Evolutionary conservation across 257 asterid genomes (phyloP).

Genomic region (Voacanga thouarsii): DNA sequence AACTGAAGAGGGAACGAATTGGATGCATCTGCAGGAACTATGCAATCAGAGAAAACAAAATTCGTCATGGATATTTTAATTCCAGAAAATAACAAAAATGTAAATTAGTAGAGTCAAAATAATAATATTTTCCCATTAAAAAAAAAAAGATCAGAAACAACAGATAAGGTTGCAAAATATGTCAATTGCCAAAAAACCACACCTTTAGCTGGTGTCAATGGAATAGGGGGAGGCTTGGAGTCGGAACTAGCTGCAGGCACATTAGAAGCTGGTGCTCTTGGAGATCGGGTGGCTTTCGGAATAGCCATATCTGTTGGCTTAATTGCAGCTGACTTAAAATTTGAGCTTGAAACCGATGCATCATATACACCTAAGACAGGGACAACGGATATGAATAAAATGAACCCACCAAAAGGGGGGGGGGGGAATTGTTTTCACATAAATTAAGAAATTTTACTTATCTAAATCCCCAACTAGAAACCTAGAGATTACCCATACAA

Average conservation of each 20-base stretch:
- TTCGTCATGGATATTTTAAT: conserved; percentile 18
- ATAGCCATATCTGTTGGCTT: conserved; percentile 33
- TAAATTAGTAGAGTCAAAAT: neutral
- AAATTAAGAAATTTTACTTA: neutral
- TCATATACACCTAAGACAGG: conserved; percentile 37
- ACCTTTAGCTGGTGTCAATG: conserved; percentile 70
- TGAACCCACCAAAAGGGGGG: too few species aligned
- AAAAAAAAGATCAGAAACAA: neutral
- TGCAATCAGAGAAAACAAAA: conserved; percentile 12
- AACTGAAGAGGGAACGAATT: conserved; percentile 73
- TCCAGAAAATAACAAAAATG: neutral
- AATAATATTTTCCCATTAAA: neutral
- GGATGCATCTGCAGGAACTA: conserved; percentile 60
- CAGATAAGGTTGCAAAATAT: conserved; percentile 4
- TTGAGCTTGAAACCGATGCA: conserved; percentile 28
- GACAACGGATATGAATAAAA: neutral
- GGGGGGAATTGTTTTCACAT: too few species aligned
- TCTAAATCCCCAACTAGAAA: too few species aligned
- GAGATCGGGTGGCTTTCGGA: conserved; percentile 47
- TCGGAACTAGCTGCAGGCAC: conserved; percentile 45
- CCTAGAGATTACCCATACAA: neutral
- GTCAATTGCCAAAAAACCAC: conserved; percentile 14
- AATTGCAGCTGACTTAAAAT: conserved; percentile 35
- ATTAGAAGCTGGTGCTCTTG: conserved; percentile 47
- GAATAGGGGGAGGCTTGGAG: conserved; percentile 38